Conservation (phyloP, 2,329 filamentous ascomycete genomes). For the Ophiostoma sp. region DNA sequence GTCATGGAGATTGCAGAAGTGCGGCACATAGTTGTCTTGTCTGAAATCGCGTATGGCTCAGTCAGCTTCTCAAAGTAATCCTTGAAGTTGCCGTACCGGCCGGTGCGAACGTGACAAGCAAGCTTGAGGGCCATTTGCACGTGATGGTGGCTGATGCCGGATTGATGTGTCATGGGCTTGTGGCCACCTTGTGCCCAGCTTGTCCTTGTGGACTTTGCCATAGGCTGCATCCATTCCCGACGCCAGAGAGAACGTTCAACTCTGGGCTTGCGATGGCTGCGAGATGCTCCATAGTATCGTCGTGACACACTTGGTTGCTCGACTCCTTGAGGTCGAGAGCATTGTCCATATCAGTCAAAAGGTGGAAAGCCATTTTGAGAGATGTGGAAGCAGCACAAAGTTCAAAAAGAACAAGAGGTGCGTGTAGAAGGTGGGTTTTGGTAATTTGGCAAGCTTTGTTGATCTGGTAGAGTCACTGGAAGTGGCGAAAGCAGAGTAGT, state of each 20-base stretch:
- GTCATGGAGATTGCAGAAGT: background rate
- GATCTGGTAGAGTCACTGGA: background rate
- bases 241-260: background rate
- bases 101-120: background rate
- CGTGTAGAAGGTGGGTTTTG: background rate
- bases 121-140: conserved; percentile 18
- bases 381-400: background rate
- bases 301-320: background rate
- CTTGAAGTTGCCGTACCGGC: background rate
- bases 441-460: background rate
- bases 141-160: conserved; percentile 9
- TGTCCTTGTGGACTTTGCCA: background rate
- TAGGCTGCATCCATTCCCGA: background rate
- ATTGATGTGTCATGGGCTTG: background rate
- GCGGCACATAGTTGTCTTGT: background rate
- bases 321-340: background rate
- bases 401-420: background rate
- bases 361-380: background rate
- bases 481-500: background rate
- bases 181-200: background rate
- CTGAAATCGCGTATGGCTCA: background rate
- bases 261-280: background rate
- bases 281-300: background rate
- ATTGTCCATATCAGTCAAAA: conserved; percentile 5
- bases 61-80: background rate